Percentiles rank a stretch among this genome's conserved stretches.
Evolutionary conservation across 106 monocot species (phyloP).

Genomic region (Triglochin maritima): DNA sequence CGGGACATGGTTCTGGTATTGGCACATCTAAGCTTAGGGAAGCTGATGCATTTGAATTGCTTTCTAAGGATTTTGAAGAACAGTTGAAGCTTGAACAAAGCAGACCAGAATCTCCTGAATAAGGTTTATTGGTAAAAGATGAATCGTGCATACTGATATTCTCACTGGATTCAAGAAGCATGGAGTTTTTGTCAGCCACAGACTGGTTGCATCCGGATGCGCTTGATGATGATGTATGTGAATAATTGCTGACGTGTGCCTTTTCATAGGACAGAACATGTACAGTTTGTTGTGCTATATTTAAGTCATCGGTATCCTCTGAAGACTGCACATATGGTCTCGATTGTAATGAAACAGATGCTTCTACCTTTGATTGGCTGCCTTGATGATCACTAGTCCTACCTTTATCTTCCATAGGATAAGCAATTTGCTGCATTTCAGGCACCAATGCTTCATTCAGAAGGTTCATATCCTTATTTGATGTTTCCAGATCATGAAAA

Average conservation of each 20-base stretch:
- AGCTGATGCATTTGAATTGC: slow-evolving; percentile 3
- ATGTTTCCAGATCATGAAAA: too few relatives aligned
- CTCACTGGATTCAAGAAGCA: background rate
- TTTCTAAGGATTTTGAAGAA: slow-evolving; percentile 3
- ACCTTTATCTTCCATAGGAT: background rate
- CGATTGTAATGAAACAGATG: slow-evolving; percentile 1
- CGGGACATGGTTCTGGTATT: background rate
- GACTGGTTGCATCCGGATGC: too few relatives aligned
- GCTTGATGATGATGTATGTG: too few relatives aligned
- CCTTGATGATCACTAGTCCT: background rate
- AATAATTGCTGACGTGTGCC: too few relatives aligned
- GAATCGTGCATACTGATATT: slow-evolving; percentile 4
- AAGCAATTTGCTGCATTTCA: slow-evolving; percentile 8
- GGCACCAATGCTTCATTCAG: slow-evolving; percentile 3
- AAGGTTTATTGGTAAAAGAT: background rate
- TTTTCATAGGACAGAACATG: background rate
- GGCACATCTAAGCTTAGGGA: background rate
- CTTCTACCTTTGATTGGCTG: slow-evolving; percentile 2
- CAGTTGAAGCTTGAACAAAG: slow-evolving; percentile 13
- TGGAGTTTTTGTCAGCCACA: too few relatives aligned
- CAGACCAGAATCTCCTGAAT: slow-evolving; percentile 4
- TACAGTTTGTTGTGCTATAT: background rate
- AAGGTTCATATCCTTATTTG: background rate
- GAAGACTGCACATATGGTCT: background rate
- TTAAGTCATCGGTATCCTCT: background rate